These are phyloP conservation scores for Picocystis sp. DNA, from an alignment of 163 green algal genomes.

Conservation along the genomic window DNA sequence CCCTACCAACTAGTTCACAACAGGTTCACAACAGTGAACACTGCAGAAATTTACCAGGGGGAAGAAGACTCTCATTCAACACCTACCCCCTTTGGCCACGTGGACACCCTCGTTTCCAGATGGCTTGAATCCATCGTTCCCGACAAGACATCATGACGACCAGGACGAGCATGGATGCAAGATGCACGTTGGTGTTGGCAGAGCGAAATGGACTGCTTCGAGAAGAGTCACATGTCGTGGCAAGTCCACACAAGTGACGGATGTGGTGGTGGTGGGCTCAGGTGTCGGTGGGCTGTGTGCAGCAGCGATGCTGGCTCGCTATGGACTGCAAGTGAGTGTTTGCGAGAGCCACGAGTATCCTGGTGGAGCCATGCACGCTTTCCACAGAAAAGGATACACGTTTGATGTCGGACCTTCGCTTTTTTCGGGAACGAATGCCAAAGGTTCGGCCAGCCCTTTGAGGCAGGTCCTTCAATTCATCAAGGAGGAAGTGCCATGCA, in stretches of 20 bases:
- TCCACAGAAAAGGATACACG: conserved; percentile 42
- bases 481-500: conserved; percentile 56
- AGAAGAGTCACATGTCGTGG: too few species aligned
- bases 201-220: too few species aligned
- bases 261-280: conserved; percentile 51
- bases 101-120: too few species aligned
- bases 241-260: conserved; percentile 25
- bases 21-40: too few species aligned
- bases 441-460: conserved; percentile 3
- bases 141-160: too few species aligned
- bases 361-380: conserved; percentile 62
- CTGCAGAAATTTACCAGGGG: too few species aligned
- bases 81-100: too few species aligned
- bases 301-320: conserved; percentile 49
- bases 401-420: conserved; percentile 80
- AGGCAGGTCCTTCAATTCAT: conserved; percentile 49
- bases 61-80: too few species aligned
- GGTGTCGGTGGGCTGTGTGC: conserved; percentile 59
- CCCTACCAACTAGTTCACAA: too few species aligned
- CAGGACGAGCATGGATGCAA: too few species aligned
- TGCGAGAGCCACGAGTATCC: conserved; percentile 64
- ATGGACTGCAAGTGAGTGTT: conserved; percentile 56
- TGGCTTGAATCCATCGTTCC: too few species aligned
- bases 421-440: conserved; percentile 52
- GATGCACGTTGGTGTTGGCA: too few species aligned